Conservation (phyloP, 2,329 filamentous ascomycete species). For the Fusarium newnesense region DNA sequence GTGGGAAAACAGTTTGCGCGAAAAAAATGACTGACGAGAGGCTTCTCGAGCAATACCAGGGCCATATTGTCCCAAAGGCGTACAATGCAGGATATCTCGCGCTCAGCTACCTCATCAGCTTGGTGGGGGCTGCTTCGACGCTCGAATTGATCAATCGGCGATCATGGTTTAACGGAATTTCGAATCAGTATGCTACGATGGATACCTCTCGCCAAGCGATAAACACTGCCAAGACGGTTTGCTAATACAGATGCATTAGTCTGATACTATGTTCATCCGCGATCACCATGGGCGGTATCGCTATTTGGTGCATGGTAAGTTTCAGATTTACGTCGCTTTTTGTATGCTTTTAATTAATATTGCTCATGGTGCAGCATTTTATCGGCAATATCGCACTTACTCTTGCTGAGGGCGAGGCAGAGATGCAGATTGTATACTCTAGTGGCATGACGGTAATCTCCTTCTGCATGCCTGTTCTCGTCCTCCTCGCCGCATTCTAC, state of each 20-base stretch:
- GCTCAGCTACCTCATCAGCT: constrained; percentile 18
- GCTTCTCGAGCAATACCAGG: constrained; percentile 12
- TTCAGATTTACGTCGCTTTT: constrained; percentile 42
- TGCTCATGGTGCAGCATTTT: neutral
- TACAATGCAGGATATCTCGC: constrained; percentile 19
- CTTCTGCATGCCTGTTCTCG: constrained; percentile 60
- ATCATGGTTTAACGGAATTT: constrained; percentile 24
- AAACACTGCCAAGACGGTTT: neutral
- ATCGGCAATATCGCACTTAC: constrained; percentile 15
- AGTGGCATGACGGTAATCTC: constrained; percentile 9
- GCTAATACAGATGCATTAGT: constrained; percentile 3
- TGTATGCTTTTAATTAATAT: neutral
- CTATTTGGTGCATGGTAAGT: constrained; percentile 25
- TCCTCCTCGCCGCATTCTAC: constrained; percentile 79
- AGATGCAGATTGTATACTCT: constrained; percentile 14
- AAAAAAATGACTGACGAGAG: constrained; percentile 2
- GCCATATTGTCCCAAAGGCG: constrained; percentile 13
- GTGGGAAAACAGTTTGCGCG: too few relatives aligned
- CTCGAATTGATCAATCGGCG: constrained; percentile 19
- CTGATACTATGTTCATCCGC: constrained; percentile 8
- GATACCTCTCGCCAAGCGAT: neutral
- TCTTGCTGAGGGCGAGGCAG: neutral
- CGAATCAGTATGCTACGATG: constrained; percentile 6
- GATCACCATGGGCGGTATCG: constrained; percentile 22
- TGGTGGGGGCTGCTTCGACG: constrained; percentile 22